A percentile compares a stretch with the other conserved stretches of the same genome.
These are phyloP conservation scores for Moesziomyces sp. DNA, from an alignment of 1,284 basidiomycete genomes.

Conservation along the genomic window DNA sequence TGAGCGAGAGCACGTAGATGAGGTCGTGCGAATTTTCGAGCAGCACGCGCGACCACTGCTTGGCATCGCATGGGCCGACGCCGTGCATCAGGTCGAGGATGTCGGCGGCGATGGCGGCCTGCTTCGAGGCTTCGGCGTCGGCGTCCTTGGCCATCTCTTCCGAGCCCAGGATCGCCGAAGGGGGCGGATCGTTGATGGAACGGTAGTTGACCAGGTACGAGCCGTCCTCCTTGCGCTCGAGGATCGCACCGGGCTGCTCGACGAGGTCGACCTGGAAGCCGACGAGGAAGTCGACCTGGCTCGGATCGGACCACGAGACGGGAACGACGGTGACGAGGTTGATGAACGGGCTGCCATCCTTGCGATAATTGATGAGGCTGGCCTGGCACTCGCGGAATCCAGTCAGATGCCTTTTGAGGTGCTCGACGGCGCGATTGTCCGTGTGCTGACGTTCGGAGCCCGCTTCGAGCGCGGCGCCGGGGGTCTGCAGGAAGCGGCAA, in stretches of 20 bases:
- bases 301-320: conserved; percentile 73
- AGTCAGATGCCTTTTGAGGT: conserved; percentile 53
- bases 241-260: conserved; percentile 84
- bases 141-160: conserved; percentile 42
- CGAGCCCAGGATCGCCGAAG: conserved; percentile 26
- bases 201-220: conserved; percentile 63
- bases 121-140: conserved; percentile 43
- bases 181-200: conserved; percentile 46
- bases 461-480: conserved; percentile 75
- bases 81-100: conserved; percentile 47
- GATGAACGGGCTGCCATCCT: conserved; percentile 82
- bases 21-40: conserved; percentile 74
- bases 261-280: conserved; percentile 85
- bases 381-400: conserved; percentile 75
- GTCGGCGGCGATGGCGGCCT: conserved; percentile 49
- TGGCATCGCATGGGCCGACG: conserved; percentile 46
- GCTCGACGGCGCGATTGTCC: conserved; percentile 76
- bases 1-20: conserved; percentile 88
- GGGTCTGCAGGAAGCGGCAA: conserved; percentile 75
- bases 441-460: conserved; percentile 78
- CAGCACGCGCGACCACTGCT: conserved; percentile 58
- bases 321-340: conserved; percentile 69
- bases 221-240: conserved; percentile 69
- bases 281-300: conserved; percentile 81
- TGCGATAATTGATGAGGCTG: conserved; percentile 86